phyloP scores from a whole-genome alignment of 2,329 filamentous ascomycete species.

The Harringtonia aguacate region DNA sequence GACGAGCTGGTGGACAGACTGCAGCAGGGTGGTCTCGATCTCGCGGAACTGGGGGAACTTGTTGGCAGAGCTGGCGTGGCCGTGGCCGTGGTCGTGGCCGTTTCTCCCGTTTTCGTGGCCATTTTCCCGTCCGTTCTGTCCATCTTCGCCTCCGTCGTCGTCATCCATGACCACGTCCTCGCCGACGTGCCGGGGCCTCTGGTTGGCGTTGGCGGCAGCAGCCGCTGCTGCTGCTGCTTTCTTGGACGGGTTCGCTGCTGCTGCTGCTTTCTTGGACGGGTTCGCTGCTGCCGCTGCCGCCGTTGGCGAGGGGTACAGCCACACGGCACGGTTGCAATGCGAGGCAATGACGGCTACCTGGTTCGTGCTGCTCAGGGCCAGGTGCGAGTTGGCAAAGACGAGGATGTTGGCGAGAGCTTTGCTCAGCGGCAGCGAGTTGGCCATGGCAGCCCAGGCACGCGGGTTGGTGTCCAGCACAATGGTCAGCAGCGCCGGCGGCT shows the following conservation, averaged over 20 bases:
- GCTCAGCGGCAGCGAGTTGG: constrained; percentile 64
- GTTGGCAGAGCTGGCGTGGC: constrained; percentile 48
- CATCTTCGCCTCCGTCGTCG: too few relatives aligned
- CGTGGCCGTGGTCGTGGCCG: constrained; percentile 7
- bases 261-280: too few relatives aligned
- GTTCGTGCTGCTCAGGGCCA: constrained; percentile 89
- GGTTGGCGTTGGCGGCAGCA: too few relatives aligned
- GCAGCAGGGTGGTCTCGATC: constrained; percentile 70
- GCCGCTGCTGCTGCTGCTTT: too few relatives aligned
- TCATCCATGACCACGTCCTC: constrained; percentile 5
- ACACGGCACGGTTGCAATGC: constrained; percentile 75
- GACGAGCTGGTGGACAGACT: constrained; percentile 65
- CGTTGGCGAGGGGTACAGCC: constrained; percentile 65
- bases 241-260: too few relatives aligned
- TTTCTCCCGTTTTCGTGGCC: background rate
- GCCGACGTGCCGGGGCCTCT: too few relatives aligned
- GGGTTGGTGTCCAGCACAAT: constrained; percentile 95
- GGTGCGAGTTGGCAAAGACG: constrained; percentile 93
- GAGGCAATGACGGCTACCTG: constrained; percentile 86
- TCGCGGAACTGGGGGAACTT: constrained; percentile 90
- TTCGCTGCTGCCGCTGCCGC: constrained; percentile 15
- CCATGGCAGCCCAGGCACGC: constrained; percentile 73
- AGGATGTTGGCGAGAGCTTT: constrained; percentile 80
- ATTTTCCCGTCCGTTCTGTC: too few relatives aligned
- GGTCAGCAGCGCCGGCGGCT: constrained; percentile 71